Percentiles rank a stretch among this genome's conserved stretches.
Conservation (phyloP, 1,284 basidiomycete species). For the Ceratobasidium sp. region DNA sequence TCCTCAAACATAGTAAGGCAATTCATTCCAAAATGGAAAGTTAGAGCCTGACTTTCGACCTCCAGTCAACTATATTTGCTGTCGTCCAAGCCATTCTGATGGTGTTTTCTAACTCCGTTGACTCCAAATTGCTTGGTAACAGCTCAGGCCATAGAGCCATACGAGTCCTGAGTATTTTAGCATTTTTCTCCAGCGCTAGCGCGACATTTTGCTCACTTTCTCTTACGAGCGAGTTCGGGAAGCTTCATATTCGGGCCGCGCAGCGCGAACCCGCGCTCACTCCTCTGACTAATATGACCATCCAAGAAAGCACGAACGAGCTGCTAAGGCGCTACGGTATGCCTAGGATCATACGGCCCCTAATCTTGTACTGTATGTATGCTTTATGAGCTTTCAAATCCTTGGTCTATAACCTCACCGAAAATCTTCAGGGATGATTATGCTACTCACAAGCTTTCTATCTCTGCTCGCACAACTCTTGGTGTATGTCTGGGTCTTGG, state of each 20-base stretch:
- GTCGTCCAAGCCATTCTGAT: too few species aligned
- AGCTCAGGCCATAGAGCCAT: too few species aligned
- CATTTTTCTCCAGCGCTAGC: conserved; percentile 14
- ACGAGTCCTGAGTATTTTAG: too few species aligned
- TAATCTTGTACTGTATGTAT: conserved; percentile 27
- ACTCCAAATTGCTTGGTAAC: too few species aligned
- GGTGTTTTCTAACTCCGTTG: too few species aligned
- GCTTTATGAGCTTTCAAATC: background rate
- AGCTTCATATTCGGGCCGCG: conserved; percentile 2
- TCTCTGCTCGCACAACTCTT: conserved; percentile 18
- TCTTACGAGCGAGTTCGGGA: background rate
- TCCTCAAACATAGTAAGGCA: too few species aligned
- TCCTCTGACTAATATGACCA: background rate
- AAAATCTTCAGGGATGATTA: background rate
- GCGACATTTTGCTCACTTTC: conserved; percentile 9
- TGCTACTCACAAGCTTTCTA: conserved; percentile 1
- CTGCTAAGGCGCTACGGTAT: conserved; percentile 15
- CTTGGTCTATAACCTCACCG: background rate
- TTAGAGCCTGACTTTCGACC: too few species aligned
- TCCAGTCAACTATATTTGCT: too few species aligned
- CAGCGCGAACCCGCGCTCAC: background rate
- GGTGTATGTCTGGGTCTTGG: conserved; percentile 18
- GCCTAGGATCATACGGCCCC: background rate
- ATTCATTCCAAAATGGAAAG: too few species aligned
- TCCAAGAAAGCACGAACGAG: background rate